Evolutionary conservation across 192 early-diverging fungal species (phyloP), one percentile per base, ranked within the genome.

Genomic region (Dimargaris verticillata): DNA sequence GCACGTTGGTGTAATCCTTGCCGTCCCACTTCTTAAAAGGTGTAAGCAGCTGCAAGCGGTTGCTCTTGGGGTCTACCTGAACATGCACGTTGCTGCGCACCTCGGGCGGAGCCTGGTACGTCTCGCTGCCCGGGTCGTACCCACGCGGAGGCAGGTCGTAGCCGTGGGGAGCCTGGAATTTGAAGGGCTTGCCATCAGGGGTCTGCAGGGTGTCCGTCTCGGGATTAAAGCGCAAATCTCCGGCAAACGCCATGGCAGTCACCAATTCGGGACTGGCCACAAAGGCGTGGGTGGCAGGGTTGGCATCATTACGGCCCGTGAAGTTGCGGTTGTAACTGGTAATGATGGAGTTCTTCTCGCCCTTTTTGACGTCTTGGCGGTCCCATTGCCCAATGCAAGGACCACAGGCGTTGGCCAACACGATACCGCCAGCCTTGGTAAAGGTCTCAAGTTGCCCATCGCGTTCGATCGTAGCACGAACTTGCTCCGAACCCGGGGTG

Each of bases 241-340:
- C 94, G 61, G 91, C 86, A 65, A 97, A 88, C 62, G 91, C 84
- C 82, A 97, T 82, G 66, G 94, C 94, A 60, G 94, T 97, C 70
- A 94, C 92, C 58, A 91, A 47, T 62, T 97, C 94, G 57, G 94
- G 94, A 41, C 85, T 88, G 66, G 94, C 85, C 53, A 97, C 92
- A 67, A 97, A 97, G 66, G 88, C 87, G 72, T 95, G 92, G 62
- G 94, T 97, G 62, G 84, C 80, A 46, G 94, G 92, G 86, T 95
- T 95, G 69, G 87, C 89, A 74, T 97, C 94, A 79, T 97, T 97
- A 84, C 94, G 90, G 61, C 89, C 94, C 57, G 92, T 95, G 74
- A 97, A 97, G 86, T 97, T 97, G 74, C 94, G 87, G 86, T 97
- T 97, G 81, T 95, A 97, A 52, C 92, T 95, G 70, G 92, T 97